Evolutionary conservation across 257 asterid genomes (phyloP).

Genomic region (Solanum chilense): DNA sequence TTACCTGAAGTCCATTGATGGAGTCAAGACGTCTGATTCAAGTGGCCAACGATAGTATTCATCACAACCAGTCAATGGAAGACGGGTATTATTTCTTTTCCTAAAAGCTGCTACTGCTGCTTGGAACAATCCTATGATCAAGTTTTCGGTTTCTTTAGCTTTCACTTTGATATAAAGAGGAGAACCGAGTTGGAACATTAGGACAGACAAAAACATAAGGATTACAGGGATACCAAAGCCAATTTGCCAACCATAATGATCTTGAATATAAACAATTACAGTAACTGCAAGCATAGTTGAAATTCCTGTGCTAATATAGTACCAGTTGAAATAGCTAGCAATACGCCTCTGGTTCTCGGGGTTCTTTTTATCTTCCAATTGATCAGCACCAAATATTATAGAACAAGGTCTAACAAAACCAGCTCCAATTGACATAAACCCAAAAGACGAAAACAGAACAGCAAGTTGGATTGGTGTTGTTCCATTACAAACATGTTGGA

Average conservation of each 20-base stretch:
- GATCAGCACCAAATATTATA: conserved; percentile 9
- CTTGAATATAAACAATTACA: conserved; percentile 8
- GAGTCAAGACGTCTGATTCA: not conserved
- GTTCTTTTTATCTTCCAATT: not conserved
- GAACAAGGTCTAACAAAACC: conserved; percentile 15
- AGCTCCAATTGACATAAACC: conserved; percentile 5
- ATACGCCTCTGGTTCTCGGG: not conserved
- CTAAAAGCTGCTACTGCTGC: conserved; percentile 9
- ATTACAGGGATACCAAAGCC: conserved; percentile 7
- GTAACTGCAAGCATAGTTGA: conserved; percentile 9
- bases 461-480: not conserved
- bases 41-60: not conserved
- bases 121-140: conserved; percentile 7
- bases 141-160: not conserved
- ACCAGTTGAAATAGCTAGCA: conserved; percentile 3
- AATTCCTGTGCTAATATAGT: not conserved
- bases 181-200: conserved; percentile 1
- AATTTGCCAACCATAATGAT: conserved; percentile 8
- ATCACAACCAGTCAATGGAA: not conserved
- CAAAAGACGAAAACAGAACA: not conserved
- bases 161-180: conserved; percentile 1
- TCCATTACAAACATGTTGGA: not conserved
- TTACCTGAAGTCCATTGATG: conserved; percentile 3
- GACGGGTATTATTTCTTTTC: not conserved
- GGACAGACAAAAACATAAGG: conserved; percentile 8